A percentile compares a stretch with the other conserved stretches of the same genome.
Conservation (phyloP, 352 stramenopile species). For the Peronospora farinosa region DNA sequence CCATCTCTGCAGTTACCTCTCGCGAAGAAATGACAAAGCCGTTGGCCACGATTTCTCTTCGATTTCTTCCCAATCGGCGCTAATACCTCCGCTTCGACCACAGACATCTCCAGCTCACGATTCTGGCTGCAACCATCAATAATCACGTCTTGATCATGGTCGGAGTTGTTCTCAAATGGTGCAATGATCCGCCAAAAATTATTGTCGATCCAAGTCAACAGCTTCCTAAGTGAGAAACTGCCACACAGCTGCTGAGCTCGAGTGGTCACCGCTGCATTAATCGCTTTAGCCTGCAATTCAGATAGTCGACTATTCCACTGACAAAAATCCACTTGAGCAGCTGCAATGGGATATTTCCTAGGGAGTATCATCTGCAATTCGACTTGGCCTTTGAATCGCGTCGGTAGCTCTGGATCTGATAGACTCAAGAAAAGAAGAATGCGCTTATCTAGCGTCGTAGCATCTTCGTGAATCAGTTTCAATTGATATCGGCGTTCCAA, state of each 20-base stretch:
- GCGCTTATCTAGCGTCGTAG: conserved; percentile 10
- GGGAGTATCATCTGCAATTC: conserved; percentile 52
- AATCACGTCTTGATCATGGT: conserved; percentile 2
- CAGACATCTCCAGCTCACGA: not conserved
- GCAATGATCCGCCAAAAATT: conserved; percentile 47
- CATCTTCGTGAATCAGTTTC: conserved; percentile 20
- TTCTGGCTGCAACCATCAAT: not conserved
- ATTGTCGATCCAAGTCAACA: conserved; percentile 84
- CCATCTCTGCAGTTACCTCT: conserved; percentile 50
- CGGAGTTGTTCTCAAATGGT: conserved; percentile 12
- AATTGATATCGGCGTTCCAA: conserved; percentile 62
- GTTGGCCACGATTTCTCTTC: conserved; percentile 21
- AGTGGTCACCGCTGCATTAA: conserved; percentile 34
- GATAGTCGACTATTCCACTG: conserved; percentile 48
- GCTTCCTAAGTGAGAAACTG: conserved; percentile 49
- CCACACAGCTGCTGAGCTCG: conserved; percentile 40
- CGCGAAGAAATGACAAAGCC: conserved; percentile 45
- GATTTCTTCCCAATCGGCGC: conserved; percentile 13
- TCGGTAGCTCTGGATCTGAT: conserved; percentile 54
- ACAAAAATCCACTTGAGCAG: conserved; percentile 42
- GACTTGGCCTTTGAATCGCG: conserved; percentile 47
- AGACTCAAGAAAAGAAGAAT: conserved; percentile 50
- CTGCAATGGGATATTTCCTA: conserved; percentile 39
- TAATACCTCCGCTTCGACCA: conserved; percentile 1
- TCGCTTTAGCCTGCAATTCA: conserved; percentile 23